A percentile compares a stretch with the other conserved stretches of the same genome.
These are phyloP conservation scores for Elongisporangium senticosum DNA, from an alignment of 352 stramenopile species.

Conservation along the genomic window DNA sequence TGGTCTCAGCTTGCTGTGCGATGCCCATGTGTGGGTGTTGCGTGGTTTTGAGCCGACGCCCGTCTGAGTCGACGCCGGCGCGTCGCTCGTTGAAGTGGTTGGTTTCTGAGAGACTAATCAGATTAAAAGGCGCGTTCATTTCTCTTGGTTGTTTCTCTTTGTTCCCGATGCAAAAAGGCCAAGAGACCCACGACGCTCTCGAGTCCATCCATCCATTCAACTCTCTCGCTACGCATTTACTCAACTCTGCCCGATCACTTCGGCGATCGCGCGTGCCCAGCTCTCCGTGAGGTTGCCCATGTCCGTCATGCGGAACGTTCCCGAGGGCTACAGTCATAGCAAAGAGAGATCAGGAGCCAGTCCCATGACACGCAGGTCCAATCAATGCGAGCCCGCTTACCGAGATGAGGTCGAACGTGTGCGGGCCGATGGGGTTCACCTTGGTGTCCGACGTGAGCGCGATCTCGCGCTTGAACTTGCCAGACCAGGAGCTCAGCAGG, in stretches of 20 bases:
- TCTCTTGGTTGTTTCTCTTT: neutral
- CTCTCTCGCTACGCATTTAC: neutral
- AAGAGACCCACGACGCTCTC: neutral
- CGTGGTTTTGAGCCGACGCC: neutral
- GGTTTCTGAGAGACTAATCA: neutral
- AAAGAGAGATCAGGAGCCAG: slow-evolving; percentile 3
- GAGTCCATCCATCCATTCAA: neutral
- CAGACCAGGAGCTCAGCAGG: slow-evolving; percentile 60
- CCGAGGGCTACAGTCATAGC: slow-evolving; percentile 26
- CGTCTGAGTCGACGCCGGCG: neutral
- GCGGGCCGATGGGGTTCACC: slow-evolving; percentile 58
- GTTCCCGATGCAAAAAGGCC: neutral
- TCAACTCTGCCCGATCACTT: slow-evolving; percentile 13
- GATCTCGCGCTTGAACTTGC: slow-evolving; percentile 70
- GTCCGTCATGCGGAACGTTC: slow-evolving; percentile 59
- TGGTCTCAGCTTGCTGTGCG: neutral
- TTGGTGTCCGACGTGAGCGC: slow-evolving; percentile 55
- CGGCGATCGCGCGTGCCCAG: slow-evolving; percentile 49
- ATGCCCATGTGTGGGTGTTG: neutral
- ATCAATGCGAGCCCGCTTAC: too few species aligned
- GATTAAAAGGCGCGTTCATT: neutral
- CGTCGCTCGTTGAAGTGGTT: neutral
- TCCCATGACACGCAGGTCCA: too few species aligned
- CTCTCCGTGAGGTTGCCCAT: slow-evolving; percentile 49
- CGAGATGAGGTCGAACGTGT: slow-evolving; percentile 76